Evolutionary conservation across 441 rosid genomes (phyloP).

Genomic region (Metrosideros polymorpha): DNA sequence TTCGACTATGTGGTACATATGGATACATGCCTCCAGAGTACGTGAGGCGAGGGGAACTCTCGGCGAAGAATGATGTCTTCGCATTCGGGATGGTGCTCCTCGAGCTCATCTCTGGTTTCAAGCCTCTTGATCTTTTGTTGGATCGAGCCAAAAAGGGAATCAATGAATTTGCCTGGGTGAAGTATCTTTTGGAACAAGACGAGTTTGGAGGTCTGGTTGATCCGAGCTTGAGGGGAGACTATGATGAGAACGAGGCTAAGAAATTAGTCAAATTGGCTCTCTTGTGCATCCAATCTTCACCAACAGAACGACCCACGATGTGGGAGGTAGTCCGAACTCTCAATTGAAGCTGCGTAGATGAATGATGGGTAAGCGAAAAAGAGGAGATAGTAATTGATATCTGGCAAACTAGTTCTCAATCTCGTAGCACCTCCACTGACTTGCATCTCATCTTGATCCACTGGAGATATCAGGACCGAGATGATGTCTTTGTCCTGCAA

Average conservation of each 20-base stretch:
- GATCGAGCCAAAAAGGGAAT: not conserved
- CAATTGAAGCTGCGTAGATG: not conserved
- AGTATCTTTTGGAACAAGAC: not conserved
- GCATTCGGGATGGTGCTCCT: not conserved
- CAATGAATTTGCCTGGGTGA: not conserved
- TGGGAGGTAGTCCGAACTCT: not conserved
- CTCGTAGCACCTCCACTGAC: not conserved
- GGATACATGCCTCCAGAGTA: not conserved
- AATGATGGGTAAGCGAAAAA: not conserved
- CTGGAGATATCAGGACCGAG: not conserved
- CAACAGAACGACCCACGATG: not conserved
- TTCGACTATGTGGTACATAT: not conserved
- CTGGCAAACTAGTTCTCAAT: not conserved
- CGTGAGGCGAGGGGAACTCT: accelerated
- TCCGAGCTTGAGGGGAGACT: not conserved
- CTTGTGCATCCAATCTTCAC: not conserved
- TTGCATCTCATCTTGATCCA: not conserved
- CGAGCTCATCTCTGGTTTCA: not conserved
- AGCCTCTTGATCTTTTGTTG: no score
- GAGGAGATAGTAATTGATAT: not conserved
- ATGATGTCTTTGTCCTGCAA: not conserved
- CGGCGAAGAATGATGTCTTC: not conserved
- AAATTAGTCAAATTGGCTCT: not conserved
- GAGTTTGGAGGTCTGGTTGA: not conserved
- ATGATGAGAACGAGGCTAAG: not conserved